Evolutionary conservation across 345 rosid species (phyloP), one percentile per base, ranked within the genome.

Genomic region (Orychophragmus violaceus): DNA sequence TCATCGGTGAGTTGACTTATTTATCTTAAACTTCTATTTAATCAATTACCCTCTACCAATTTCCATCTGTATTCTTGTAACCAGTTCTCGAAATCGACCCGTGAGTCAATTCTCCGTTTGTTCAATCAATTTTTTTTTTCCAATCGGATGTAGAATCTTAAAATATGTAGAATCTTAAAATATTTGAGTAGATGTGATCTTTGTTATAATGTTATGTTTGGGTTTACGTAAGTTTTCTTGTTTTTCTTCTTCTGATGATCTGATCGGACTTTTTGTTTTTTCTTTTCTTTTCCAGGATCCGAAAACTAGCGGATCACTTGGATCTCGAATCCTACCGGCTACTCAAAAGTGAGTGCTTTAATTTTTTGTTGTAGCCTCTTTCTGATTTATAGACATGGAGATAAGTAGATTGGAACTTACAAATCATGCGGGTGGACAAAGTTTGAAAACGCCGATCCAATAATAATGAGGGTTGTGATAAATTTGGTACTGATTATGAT

Each of bases 1-100:
- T 71, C 58, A n/a, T 50, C 14, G 44, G 76, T 72, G 35, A 72
- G 70, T 72, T 72, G 76, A 64, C 75, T 62, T 21, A 6, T n/a
- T 37, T 27, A 36, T 6, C 2, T 21, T 0, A 50, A 19, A 21
- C 54, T 1, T 70, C 54, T 70, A 18, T 70, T 45, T 57, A 22
- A 10, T 11, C 16, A 57, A 7, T 56, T 28, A 32, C 16, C 23
- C 3, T 10, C 14, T 6, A 7, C 0, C 13, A 5, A 35, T 6
- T 11, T 16, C 27, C 37, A 9, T 5, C 27, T 29, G 8, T 21
- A 2, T 3, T 48, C 51, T 68, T 2, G 12, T 13, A 5, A 16
- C 14, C 21, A 16, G 2, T 69, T 17, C 50, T 42, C 48, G 17
- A 22, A 22, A 42, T 24, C 45, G 29, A 70, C 22, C 37, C 24